These are phyloP conservation scores for Spathaspora jeffriesii DNA, from an alignment of 1,139 yeast species.

Conservation along the genomic window DNA sequence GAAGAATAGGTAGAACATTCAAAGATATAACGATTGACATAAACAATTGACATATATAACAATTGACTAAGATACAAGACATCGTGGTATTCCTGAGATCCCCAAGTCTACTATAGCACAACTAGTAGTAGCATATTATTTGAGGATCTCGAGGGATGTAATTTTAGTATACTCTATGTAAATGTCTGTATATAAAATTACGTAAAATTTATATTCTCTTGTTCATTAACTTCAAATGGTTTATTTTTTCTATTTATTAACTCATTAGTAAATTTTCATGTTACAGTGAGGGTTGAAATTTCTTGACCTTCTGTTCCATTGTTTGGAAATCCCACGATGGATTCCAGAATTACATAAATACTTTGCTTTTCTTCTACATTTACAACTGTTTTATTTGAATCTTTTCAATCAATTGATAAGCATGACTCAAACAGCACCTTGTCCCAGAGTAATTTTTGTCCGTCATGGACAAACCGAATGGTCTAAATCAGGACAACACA, in stretches of 20 bases:
- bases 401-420: not conserved
- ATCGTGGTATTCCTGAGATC: too few species aligned
- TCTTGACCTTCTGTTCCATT: not conserved
- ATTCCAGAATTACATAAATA: not conserved
- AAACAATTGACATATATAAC: too few species aligned
- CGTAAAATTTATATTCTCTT: not conserved
- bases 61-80: too few species aligned
- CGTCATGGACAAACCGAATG: slow-evolving; percentile 95
- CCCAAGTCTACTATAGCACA: too few species aligned
- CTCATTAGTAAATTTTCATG: not conserved
- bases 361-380: too few species aligned
- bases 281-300: not conserved
- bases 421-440: slow-evolving; percentile 29
- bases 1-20: too few species aligned
- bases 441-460: slow-evolving; percentile 78
- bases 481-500: slow-evolving; percentile 92
- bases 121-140: too few species aligned
- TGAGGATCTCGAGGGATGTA: too few species aligned
- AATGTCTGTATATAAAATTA: not conserved
- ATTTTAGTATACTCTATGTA: too few species aligned
- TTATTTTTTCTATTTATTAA: not conserved
- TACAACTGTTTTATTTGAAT: too few species aligned
- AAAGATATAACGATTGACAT: too few species aligned
- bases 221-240: not conserved
- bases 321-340: not conserved